Percentiles rank a stretch among this genome's conserved stretches.
These are phyloP conservation scores for Backusella liffmaniae DNA, from an alignment of 192 early-diverging fungal genomes.

Conservation along the genomic window DNA sequence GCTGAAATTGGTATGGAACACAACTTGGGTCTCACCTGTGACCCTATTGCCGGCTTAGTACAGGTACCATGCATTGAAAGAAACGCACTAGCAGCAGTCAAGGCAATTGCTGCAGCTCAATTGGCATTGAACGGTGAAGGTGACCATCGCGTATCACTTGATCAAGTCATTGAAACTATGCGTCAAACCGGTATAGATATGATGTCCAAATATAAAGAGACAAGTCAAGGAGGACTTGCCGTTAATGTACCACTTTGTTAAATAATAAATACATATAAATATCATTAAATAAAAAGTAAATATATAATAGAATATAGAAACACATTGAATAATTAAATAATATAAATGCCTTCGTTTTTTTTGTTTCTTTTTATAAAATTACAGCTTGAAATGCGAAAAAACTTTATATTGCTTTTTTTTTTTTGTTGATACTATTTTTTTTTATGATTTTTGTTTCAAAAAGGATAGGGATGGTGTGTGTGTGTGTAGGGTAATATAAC, in stretches of 20 bases:
- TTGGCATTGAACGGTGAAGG: conserved; percentile 94
- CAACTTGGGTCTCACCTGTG: conserved; percentile 81
- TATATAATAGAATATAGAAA: not conserved
- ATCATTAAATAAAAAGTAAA: not conserved
- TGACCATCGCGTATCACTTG: conserved; percentile 84
- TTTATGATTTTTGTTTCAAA: not conserved
- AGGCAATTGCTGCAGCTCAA: conserved; percentile 95
- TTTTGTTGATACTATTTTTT: not conserved
- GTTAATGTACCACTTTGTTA: conserved; percentile 73
- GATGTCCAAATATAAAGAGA: conserved; percentile 98
- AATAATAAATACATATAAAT: not conserved
- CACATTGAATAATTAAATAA: too few species aligned
- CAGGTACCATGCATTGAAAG: conserved; percentile 97
- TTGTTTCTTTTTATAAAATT: not conserved
- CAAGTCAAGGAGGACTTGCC: conserved; percentile 88
- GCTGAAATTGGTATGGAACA: conserved; percentile 97
- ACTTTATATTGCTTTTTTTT: not conserved
- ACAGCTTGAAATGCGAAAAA: conserved; percentile 1
- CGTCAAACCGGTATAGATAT: conserved; percentile 89
- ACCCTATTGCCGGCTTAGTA: conserved; percentile 90
- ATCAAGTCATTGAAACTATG: conserved; percentile 96
- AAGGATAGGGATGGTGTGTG: not conserved
- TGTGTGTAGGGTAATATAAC: not conserved
- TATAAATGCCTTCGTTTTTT: too few species aligned
- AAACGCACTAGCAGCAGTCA: conserved; percentile 92